These are phyloP conservation scores for Rubroshorea leprosula DNA, from an alignment of 345 rosid genomes.

Conservation along the genomic window DNA sequence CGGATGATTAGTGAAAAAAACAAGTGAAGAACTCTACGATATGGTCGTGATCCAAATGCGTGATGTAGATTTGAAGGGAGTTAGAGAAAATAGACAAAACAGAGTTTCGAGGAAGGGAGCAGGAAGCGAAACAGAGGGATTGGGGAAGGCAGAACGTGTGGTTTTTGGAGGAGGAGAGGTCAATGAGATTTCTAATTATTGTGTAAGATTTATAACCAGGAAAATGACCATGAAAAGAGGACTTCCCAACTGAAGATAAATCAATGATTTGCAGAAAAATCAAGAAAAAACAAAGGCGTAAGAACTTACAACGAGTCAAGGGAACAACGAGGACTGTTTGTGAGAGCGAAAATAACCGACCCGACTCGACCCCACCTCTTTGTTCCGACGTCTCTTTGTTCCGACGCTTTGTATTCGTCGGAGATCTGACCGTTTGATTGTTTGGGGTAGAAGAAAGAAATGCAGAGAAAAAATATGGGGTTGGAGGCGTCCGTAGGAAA, in stretches of 20 bases:
- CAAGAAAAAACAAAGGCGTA: not conserved
- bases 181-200: slow-evolving; percentile 12
- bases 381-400: too few relatives aligned
- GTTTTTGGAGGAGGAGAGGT: slow-evolving; percentile 1
- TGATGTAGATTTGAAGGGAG: too few relatives aligned
- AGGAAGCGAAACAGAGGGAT: slow-evolving; percentile 5
- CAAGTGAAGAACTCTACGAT: not conserved
- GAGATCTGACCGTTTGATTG: too few relatives aligned
- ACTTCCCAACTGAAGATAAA: slow-evolving; percentile 5
- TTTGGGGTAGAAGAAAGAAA: not conserved
- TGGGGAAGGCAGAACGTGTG: not conserved
- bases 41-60: not conserved
- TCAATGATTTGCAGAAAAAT: not conserved
- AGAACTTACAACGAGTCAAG: not conserved
- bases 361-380: too few relatives aligned
- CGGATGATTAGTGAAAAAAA: slow-evolving; percentile 7
- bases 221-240: not conserved
- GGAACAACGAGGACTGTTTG: too few relatives aligned
- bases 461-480: not conserved
- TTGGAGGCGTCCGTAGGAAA: too few relatives aligned
- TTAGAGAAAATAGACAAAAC: not conserved
- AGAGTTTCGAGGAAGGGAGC: too few relatives aligned
- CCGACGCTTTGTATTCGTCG: too few relatives aligned
- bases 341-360: not conserved
- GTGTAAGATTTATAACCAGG: not conserved